Conservation (phyloP, 768 basidiomycete genomes). For the Sistotremastrum suecicum region DNA sequence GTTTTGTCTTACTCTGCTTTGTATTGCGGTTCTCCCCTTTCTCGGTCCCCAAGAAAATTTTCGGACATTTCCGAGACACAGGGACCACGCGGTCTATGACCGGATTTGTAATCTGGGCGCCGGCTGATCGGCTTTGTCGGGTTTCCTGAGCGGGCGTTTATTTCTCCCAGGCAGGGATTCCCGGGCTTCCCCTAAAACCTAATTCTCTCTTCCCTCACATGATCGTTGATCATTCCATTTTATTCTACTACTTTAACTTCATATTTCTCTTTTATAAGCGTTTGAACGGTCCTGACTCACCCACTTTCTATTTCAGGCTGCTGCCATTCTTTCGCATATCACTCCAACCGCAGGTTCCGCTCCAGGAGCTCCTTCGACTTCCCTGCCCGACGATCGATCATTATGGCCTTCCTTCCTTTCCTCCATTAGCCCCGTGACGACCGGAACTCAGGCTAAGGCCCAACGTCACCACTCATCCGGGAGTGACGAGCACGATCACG, state of each 20-base stretch:
- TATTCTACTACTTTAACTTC: conserved; percentile 5
- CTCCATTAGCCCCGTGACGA: conserved; percentile 3
- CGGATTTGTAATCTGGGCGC: too few relatives aligned
- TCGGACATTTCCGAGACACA: neutral
- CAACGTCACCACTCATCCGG: neutral
- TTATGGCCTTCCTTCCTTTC: conserved; percentile 82
- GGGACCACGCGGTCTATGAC: neutral
- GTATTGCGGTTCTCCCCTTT: too few relatives aligned
- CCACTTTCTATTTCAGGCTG: conserved; percentile 39
- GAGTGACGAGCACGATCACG: neutral
- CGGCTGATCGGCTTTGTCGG: too few relatives aligned
- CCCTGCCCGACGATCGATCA: conserved; percentile 86
- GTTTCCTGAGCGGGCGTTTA: neutral
- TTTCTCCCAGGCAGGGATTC: neutral
- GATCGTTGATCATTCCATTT: neutral
- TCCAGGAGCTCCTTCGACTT: conserved; percentile 18
- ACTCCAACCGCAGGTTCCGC: conserved; percentile 34
- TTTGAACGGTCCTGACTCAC: conserved; percentile 1
- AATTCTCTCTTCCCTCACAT: neutral
- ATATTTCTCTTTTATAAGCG: neutral
- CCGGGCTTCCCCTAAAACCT: neutral
- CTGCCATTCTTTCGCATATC: conserved; percentile 86
- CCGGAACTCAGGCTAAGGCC: neutral
- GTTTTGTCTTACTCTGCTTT: neutral
- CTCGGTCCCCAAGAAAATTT: neutral